Evolutionary conservation across 768 basidiomycete species (phyloP), one percentile per base, ranked within the genome.

Genomic region (Leccinum variicolor): DNA sequence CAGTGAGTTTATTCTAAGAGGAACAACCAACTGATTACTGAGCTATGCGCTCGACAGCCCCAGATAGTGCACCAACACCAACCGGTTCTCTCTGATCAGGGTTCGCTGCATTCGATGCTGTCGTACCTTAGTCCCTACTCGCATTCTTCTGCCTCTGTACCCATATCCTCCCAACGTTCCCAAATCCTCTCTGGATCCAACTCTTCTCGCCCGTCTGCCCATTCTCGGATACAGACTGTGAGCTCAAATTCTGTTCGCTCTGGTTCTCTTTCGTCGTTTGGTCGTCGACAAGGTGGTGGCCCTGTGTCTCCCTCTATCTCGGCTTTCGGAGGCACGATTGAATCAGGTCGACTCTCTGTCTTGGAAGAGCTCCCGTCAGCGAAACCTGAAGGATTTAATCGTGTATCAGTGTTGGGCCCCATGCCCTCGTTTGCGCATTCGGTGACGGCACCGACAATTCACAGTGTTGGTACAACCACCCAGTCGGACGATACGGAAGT

Each of bases 41-140:
- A 63, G 52, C 62, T 65, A 28, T 10, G 46, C 14, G 68, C 39
- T 54, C 43, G 14, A 56, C 62, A 85, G 78, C 79, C 79, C 25
- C 73, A 74, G 64, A 69, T 79, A 39, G 69, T 80, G 34, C 77
- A 81, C 53, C 73, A 73, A 29, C 71, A 69, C n/a, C 73, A 71
- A 36, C 64, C 72, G 23, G 65, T 78, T 45, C 68, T 68, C n/a
- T 86, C 88, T 23, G 85, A 89, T 62, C 79, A 80, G 62, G 84
- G 80, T 25, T 90, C 89, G 0, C 68, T 90, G 11, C 81, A 85
- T 62, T 89, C 87, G 0, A 79, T 82, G 76, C 77, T 76, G 21
- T 85, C 86, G 1, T 81, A 81, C 54, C 68, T 85, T 19, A 77
- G 76, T 62, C 82, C 84, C 0, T 66, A 73, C 15, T 73, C 78